phyloP scores from a whole-genome alignment of 192 early-diverging fungal species.

The Obelidium mucronatum region DNA sequence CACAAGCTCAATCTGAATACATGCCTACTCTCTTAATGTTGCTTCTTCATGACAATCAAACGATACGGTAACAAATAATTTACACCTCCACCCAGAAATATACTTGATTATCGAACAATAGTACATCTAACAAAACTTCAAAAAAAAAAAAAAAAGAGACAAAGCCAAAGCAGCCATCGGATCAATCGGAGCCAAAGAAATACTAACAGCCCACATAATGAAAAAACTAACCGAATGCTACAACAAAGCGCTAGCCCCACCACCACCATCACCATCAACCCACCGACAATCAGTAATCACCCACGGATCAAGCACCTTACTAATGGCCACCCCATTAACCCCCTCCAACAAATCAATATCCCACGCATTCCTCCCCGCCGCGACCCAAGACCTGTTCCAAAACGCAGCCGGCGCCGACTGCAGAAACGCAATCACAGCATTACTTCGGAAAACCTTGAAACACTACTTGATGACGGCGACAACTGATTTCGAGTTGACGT shows the following conservation, averaged over 20 bases:
- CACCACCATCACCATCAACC: no score
- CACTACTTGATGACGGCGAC: conserved; percentile 43
- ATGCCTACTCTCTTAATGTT: conserved; percentile 48
- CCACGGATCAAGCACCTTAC: no score
- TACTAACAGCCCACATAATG: conserved; percentile 30
- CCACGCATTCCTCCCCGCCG: no score
- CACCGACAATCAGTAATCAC: no score
- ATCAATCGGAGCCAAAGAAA: conserved; percentile 34
- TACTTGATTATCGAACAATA: no score
- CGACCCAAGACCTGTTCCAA: not conserved
- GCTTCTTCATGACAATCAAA: conserved; percentile 14
- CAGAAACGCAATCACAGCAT: conserved; percentile 35
- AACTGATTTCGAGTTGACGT: conserved; percentile 35
- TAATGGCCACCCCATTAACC: no score
- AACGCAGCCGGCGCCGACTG: not conserved
- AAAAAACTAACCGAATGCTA: conserved; percentile 32
- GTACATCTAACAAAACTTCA: no score
- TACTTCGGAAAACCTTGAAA: conserved; percentile 42
- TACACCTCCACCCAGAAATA: not conserved
- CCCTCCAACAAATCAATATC: no score
- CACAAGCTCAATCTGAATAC: conserved; percentile 30
- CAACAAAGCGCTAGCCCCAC: no score
- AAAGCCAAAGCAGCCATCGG: conserved; percentile 33
- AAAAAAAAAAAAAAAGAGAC: conserved; percentile 28
- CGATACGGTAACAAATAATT: not conserved